Evolutionary conservation across 2,329 filamentous ascomycete species (phyloP), one percentile per base, ranked within the genome.

Genomic region (Aspergillus flavus): DNA sequence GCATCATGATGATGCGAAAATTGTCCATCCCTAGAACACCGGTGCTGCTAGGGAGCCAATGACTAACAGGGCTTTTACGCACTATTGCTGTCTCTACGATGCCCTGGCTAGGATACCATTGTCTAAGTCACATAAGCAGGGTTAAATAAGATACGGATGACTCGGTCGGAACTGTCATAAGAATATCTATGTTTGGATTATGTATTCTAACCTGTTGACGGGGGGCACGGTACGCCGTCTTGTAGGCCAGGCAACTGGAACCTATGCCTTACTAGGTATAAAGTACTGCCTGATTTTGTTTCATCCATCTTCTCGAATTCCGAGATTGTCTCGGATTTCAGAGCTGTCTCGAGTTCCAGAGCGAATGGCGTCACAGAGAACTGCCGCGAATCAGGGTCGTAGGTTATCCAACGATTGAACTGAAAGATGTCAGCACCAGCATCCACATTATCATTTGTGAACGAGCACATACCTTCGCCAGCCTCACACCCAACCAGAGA

Each of bases 401-500:
- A 81, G 39, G 63, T 71, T n/a, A 81, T 73, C 76, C 79, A 81
- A 32, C 77, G 75, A 41, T 76, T 65, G 61, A 78, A 73, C 77
- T 79, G 60, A 21, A 55, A 19, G 11, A 46, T 45, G 61, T 63
- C 46, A 67, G 66, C 50, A 43, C 41, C 5, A 19, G 21, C 26
- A 34, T 53, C 32, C n/a, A 54, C 46, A 52, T 11, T 10, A 9
- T 52, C 11, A 10, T 16, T 54, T 30, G 26, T 14, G 30, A 6
- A 10, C 21, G 52, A 46, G 23, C 21, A n/a, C 80, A 67, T 67
- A 83, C 80, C 69, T 70, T 78, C 66, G 81, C 79, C 64, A 83
- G 72, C 28, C 76, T 72, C 36, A 75, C 69, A n/a, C 78, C 81
- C 50, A 85, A 73, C 76, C 82, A 85, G 14, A 87, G 72, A 59